Base-by-base conservation (phyloP, 441 rosid species). In the Gossypium lobatum region DNA sequence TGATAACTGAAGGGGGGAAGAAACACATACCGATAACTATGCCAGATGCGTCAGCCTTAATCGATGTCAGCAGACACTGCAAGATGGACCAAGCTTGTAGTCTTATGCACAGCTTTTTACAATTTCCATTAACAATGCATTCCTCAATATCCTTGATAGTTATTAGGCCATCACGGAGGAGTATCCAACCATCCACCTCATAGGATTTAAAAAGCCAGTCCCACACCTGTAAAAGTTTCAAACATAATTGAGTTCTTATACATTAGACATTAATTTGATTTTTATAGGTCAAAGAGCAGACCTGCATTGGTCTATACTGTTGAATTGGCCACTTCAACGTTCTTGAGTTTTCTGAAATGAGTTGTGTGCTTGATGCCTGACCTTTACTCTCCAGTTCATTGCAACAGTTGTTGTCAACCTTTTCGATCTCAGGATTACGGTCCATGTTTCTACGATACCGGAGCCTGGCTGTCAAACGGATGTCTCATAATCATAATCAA, bases 131-230 rank as follows among this genome's bases (percentile, higher is more conserved):
- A 55, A 78, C 46, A 9, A 87, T 72, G 79, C 91, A 89, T 72
- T 87, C 89, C 81, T 89, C 92, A 9, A 92, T 82, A 71, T 92
- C 97, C 73, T 80, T 85, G 73, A 82, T 81, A 64, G 78, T 78
- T 74, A 94, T 82, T 66, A 89, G 75, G 60, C 87, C 89, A 50
- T 91, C 93, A 1, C 81, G 85, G 46, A 89, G 80, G 25, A 91
- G 87, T 77, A 84, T 84, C 83, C 89, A 76, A 10, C 96, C 96
- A 26, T 88, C 88, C 74, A 88, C 95, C 75, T 92, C 96, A 48
- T 90, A 94, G 0, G 95, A 85, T 85, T 86, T 91, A 75, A 92
- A 94, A 72, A 94, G 74, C 96, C 95, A 92, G 76, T 91, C 97
- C 97, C 95, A 91, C 3, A 90, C 92, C 98, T 93, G 81, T 62